Base-by-base conservation (phyloP, 2,329 filamentous ascomycete genomes). In the Fusarium dimerum region DNA sequence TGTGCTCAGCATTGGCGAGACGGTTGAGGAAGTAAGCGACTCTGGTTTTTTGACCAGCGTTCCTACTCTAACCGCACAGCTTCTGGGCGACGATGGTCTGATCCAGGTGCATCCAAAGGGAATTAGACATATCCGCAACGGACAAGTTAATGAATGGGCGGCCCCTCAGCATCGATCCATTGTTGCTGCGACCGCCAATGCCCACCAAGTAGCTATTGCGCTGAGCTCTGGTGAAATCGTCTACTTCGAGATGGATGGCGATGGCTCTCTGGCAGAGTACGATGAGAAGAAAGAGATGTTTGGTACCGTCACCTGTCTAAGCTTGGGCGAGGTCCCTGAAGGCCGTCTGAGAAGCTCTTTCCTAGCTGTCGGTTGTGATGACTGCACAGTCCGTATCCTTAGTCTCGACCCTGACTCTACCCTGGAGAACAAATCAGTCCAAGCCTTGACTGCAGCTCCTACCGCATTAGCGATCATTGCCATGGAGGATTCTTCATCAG, bases 51-150 rank as follows among this genome's bases (percentile, higher is more conserved):
- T 97, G 10, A 89, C 90, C 1, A 88, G 88, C 11, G 92, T 94
- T 9, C 87, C 92, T 2, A 99, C 95, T 0, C 77, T 99, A 15
- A 92, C 92, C 7, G 91, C 96, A 6, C 93, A 97, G 67, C 90
- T 97, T 64, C 86, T 99, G 45, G 95, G 94, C 40, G 92, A 97
- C 51, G 90, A 96, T 68, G 90, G 92, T 26, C 78, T 97, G 40
- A 86, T 99, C 16, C 94, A 99, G 69, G 90, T 99, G 6, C 92
- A 99, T 65, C 92, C 93, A n/a, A 92, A 92, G 67, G 94, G 94
- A 50, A 96, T 99, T 55, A 85, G 92, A 45, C 92, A 97, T 65
- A 93, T 99, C 52, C 84, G 88, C 43, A 76, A 80, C 52, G 89
- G 88, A 13, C 83, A 87, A 20, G 83, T 96, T 17, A 96, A 95